phyloP scores from a whole-genome alignment of 2,329 filamentous ascomycete species.

The Zarea fungicola region DNA sequence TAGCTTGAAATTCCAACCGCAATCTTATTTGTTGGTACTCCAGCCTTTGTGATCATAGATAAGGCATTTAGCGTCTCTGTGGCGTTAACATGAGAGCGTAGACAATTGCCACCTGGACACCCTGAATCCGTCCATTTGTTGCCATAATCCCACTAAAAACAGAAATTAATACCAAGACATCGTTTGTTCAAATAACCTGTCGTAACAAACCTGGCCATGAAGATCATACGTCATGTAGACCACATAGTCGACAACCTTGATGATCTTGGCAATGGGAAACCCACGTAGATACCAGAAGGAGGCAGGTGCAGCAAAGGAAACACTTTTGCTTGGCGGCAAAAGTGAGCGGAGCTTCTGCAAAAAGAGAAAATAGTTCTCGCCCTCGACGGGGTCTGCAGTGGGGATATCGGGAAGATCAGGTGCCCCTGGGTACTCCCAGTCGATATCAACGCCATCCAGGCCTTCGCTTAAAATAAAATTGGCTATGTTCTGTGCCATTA shows the following conservation, averaged over 20 bases:
- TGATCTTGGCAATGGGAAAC: conserved; percentile 20
- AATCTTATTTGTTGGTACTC: background rate
- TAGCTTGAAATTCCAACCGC: conserved; percentile 11
- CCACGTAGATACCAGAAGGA: conserved; percentile 25
- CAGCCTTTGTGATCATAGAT: background rate
- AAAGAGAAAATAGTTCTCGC: conserved; percentile 12
- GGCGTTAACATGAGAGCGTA: background rate
- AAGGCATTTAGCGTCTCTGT: background rate
- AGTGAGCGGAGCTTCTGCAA: background rate
- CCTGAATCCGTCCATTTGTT: background rate
- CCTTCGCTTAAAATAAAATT: background rate
- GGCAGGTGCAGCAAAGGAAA: conserved; percentile 22
- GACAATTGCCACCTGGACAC: background rate
- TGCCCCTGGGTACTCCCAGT: conserved; percentile 11
- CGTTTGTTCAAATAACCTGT: background rate
- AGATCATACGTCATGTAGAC: conserved; percentile 25
- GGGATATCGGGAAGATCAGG: conserved; percentile 10
- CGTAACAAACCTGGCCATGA: conserved; percentile 14
- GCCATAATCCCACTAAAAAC: conserved; percentile 13
- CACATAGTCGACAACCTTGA: conserved; percentile 21
- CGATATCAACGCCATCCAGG: conserved; percentile 7
- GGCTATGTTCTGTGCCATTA: conserved; percentile 25
- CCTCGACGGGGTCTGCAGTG: conserved; percentile 14
- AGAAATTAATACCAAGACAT: background rate
- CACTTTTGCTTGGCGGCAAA: background rate